Conservation (phyloP, 2,329 filamentous ascomycete genomes). For the Diaporthe capsici region DNA sequence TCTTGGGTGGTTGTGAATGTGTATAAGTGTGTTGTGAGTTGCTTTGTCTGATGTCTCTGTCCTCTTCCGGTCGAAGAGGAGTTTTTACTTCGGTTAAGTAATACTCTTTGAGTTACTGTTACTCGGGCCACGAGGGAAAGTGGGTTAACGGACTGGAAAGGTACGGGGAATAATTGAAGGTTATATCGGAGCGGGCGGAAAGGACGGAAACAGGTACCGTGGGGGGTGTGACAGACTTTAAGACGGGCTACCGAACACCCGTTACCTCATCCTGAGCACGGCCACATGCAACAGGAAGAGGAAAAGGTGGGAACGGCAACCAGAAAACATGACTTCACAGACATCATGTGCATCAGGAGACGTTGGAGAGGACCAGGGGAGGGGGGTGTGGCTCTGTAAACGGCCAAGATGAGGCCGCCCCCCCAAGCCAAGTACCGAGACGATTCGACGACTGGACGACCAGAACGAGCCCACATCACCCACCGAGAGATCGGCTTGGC, state of each 20-base stretch:
- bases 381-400: slow-evolving; percentile 22
- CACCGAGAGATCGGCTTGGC: slow-evolving; percentile 8
- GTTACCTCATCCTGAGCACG: slow-evolving; percentile 30
- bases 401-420: slow-evolving; percentile 16
- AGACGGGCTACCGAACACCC: slow-evolving; percentile 1
- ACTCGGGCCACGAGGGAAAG: background rate
- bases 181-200: slow-evolving; percentile 22
- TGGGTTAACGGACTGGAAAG: background rate
- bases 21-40: background rate
- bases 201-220: slow-evolving; percentile 13
- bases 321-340: slow-evolving; percentile 22
- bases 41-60: background rate
- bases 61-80: background rate
- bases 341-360: slow-evolving; percentile 30
- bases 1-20: slow-evolving; percentile 49
- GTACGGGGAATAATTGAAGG: slow-evolving; percentile 12
- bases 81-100: background rate
- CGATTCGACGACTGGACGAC: slow-evolving; percentile 9
- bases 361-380: background rate
- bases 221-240: slow-evolving; percentile 31
- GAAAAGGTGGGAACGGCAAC: slow-evolving; percentile 25
- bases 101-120: background rate
- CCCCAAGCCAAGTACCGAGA: slow-evolving; percentile 21
- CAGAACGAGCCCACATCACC: background rate
- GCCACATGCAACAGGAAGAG: slow-evolving; percentile 15